Conservation (phyloP, 2,329 filamentous ascomycete species). For the Acrocalymma vagum region DNA sequence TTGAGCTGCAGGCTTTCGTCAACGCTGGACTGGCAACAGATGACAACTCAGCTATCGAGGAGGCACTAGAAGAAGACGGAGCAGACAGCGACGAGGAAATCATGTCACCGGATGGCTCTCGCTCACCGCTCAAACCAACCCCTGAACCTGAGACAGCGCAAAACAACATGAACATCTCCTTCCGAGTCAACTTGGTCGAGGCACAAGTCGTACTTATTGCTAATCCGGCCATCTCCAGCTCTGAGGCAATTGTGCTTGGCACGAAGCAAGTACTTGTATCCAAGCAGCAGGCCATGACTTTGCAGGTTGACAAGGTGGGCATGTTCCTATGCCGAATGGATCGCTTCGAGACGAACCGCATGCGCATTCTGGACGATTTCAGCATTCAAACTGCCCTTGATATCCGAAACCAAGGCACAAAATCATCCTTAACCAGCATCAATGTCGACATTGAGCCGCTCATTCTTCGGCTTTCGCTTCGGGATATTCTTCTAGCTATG, state of each 20-base stretch:
- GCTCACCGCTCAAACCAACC: constrained; percentile 23
- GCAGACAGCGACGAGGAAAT: constrained; percentile 48
- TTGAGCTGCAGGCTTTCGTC: constrained; percentile 86
- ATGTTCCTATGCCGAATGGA: constrained; percentile 99
- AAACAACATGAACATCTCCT: constrained; percentile 76
- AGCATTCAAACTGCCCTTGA: constrained; percentile 91
- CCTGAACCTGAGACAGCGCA: constrained; percentile 39
- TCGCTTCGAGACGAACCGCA: constrained; percentile 86
- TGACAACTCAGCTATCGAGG: constrained; percentile 68
- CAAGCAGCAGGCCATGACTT: constrained; percentile 90
- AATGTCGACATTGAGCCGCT: constrained; percentile 90
- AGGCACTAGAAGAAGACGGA: constrained; percentile 62
- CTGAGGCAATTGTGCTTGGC: constrained; percentile 93
- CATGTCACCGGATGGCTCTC: constrained; percentile 41
- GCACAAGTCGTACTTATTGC: constrained; percentile 97
- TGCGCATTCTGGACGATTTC: constrained; percentile 96
- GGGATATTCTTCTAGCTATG: constrained; percentile 92
- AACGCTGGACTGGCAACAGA: constrained; percentile 69
- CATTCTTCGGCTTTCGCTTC: constrained; percentile 86
- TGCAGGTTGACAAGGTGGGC: constrained; percentile 92
- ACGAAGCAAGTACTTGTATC: constrained; percentile 94
- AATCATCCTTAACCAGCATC: constrained; percentile 75
- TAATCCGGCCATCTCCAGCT: constrained; percentile 87
- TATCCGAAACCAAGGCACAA: constrained; percentile 66
- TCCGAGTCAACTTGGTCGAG: constrained; percentile 92